Percentiles rank a stretch among this genome's conserved stretches.
phyloP scores from a whole-genome alignment of 1,284 basidiomycete species.

The Ustilago trichophora region DNA sequence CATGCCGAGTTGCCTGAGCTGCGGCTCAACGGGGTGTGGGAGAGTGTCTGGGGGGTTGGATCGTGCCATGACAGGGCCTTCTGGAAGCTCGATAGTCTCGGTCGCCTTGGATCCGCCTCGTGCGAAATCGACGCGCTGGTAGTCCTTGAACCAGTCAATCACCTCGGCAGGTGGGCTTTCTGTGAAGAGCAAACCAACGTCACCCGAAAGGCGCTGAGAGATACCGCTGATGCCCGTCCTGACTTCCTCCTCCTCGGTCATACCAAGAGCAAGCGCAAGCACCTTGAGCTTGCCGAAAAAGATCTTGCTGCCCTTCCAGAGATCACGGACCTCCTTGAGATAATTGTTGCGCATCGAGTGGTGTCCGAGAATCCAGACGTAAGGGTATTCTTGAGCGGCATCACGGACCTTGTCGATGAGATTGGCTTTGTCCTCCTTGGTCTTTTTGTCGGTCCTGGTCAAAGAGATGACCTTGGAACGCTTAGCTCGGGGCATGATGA shows the following conservation, averaged over 20 bases:
- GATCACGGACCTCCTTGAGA: constrained; percentile 87
- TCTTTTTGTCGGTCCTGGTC: constrained; percentile 71
- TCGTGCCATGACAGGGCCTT: constrained; percentile 65
- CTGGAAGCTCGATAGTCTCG: constrained; percentile 79
- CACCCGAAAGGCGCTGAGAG: constrained; percentile 88
- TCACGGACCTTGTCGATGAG: constrained; percentile 80
- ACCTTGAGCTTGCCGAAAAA: constrained; percentile 92
- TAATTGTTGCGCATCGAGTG: constrained; percentile 94
- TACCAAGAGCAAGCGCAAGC: constrained; percentile 94
- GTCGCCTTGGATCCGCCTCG: constrained; percentile 84
- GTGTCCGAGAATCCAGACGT: constrained; percentile 93
- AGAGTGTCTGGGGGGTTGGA: constrained; percentile 73
- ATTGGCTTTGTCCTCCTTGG: constrained; percentile 78
- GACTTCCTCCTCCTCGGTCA: constrained; percentile 86
- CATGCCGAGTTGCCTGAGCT: constrained; percentile 88
- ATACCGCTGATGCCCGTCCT: constrained; percentile 81
- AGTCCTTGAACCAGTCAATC: constrained; percentile 91
- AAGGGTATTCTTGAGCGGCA: constrained; percentile 77
- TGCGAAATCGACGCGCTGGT: constrained; percentile 88
- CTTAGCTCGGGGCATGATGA: constrained; percentile 66
- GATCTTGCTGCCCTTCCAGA: constrained; percentile 85
- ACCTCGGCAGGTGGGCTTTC: constrained; percentile 87
- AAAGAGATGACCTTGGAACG: constrained; percentile 69
- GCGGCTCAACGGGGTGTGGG: constrained; percentile 95
- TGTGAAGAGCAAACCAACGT: constrained; percentile 91